Evolutionary conservation across 2,329 filamentous ascomycete genomes (phyloP), one percentile per base, ranked within the genome.

Genomic region (Ceratocystis variospora): DNA sequence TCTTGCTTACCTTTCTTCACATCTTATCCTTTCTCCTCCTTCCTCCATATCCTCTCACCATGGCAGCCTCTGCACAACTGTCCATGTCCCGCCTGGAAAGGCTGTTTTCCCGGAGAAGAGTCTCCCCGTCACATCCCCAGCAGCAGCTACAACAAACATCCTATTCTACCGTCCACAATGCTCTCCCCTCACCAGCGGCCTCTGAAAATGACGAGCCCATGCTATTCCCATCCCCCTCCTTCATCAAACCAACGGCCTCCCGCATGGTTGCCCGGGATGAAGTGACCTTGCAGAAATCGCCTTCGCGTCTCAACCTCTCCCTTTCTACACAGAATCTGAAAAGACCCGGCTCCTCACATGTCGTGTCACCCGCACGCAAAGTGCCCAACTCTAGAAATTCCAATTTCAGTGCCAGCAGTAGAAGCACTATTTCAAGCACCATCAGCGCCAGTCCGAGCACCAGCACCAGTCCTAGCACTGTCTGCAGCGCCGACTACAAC

Each of bases 191-290:
- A 59, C 55, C 55, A 37, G 53, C 70, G 68, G 62, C 59, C 71
- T 65, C 67, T 25, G 48, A 53, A 67, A 33, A 57, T 41, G 28
- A 46, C 37, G 75, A 72, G 63, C 75, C 74, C 63, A 73, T 59
- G 55, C 28, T 76, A 62, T 83, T 82, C 68, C 80, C 80, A 3
- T 76, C 76, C 22, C 77, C 80, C 5, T 81, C 80, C 0, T 85
- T 82, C 69, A 81, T 85, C 68, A 77, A 80, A 59, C 83, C 83
- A 31, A 83, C 77, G 46, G 76, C 78, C 17, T 77, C 76, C 65
- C 78, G 80, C 28, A 85, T 85, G 83, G 74, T 78, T 61, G 81
- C 83, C n/a, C 77, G 83, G 61, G 79, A 83, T 61, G 81, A 81
- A 71, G 70, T 75, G 19, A 72, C 73, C 41, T 69, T 61, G 37